Evolutionary conservation across 202 grass and related monocot genomes (phyloP), one percentile per base, ranked within the genome.

Genomic region (Brachypodium distachyon): DNA sequence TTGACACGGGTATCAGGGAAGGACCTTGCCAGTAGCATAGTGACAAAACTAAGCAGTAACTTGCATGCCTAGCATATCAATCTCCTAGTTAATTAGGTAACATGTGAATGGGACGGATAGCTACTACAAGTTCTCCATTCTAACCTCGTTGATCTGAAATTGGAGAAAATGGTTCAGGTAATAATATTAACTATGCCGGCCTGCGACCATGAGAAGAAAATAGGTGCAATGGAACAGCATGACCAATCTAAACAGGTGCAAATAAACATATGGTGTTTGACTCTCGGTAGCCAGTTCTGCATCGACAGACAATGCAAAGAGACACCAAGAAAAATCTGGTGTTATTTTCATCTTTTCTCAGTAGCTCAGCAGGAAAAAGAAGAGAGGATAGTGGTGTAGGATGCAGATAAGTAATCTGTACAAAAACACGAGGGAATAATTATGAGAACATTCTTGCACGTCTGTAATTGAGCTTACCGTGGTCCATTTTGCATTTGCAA

Each of bases 41-140:
- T n/a, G 61, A 69, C 77, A 69, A 60, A 66, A 75, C 27, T 11
- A 22, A 21, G n/a, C n/a, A 63, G 51, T 69, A 70, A 36, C 53
- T 61, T 69, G 52, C 9, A 54, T 53, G 37, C n/a, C 4, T 23
- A 58, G n/a, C 47, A 12, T 61, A 39, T n/a, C n/a, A 36, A 36
- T n/a, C 42, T 46, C 14, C 34, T 23, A 67, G 22, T 73, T 68
- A 53, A 33, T 73, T 67, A 3, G 43, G 27, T 37, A 8, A 61
- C n/a, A 28, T 46, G 73, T 59, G 33, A 37, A 28, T 46, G 73
- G 59, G 33, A 37, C 25, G 5, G 32, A 31, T 50, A 41, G 50
- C 43, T 68, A 38, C 23, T 52, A 5, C 26, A 54, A 16, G 46
- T 68, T 79, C 33, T 40, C 18, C 1, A 3, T 19, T 42, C 59